These are phyloP conservation scores for Phaeomoniella chlamydospora DNA, from an alignment of 2,329 filamentous ascomycete species.

Conservation along the genomic window DNA sequence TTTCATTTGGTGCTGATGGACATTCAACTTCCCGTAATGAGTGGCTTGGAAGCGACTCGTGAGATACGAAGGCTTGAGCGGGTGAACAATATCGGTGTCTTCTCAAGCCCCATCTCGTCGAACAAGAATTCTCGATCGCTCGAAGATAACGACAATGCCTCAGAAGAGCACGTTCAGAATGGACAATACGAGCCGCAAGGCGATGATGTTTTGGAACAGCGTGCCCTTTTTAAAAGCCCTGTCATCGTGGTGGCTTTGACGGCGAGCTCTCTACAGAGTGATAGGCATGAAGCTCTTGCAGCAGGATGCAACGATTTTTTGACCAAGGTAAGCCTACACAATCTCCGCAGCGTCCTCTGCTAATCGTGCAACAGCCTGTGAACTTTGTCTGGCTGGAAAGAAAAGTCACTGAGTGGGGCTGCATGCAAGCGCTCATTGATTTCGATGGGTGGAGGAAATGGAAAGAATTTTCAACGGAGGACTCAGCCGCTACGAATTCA, in stretches of 20 bases:
- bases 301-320: conserved; percentile 97
- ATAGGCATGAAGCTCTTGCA: conserved; percentile 84
- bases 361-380: conserved; percentile 51
- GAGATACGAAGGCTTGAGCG: conserved; percentile 84
- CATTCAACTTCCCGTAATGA: conserved; percentile 95
- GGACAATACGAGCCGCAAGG: conserved; percentile 24
- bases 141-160: conserved; percentile 3
- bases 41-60: conserved; percentile 81
- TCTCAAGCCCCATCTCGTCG: conserved; percentile 22
- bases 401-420: conserved; percentile 98
- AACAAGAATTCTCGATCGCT: conserved; percentile 2
- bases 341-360: conserved; percentile 3
- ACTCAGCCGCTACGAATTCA: conserved; percentile 11
- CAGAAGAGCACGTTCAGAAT: conserved; percentile 10
- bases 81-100: conserved; percentile 84
- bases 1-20: conserved; percentile 98
- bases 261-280: conserved; percentile 84
- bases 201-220: conserved; percentile 55
- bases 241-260: conserved; percentile 97
- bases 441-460: conserved; percentile 96
- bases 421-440: conserved; percentile 98
- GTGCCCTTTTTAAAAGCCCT: conserved; percentile 75
- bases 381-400: conserved; percentile 95
- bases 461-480: conserved; percentile 57
- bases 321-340: conserved; percentile 59